Evolutionary conservation across 2,329 filamentous ascomycete genomes (phyloP), one percentile per base, ranked within the genome.

Genomic region (Plenodomus biglobosus): DNA sequence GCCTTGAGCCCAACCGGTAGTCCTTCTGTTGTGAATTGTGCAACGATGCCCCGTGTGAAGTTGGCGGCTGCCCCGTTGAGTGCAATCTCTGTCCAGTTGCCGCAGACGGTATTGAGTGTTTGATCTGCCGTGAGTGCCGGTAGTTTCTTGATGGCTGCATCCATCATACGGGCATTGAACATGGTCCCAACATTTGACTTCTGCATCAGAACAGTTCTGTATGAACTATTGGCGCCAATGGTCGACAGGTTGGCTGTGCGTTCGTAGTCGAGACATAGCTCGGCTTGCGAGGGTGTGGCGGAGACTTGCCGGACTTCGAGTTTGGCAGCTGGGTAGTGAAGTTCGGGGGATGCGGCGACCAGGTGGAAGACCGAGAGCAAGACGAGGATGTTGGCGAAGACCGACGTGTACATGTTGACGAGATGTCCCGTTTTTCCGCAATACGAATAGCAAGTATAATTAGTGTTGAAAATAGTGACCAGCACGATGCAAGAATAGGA

Each of bases 231-330:
- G 44, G 66, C 52, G 49, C 73, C 74, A 52, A 79, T 73, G 50
- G 71, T 73, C 18, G 76, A 77, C 50, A 77, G 70, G 62, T 79
- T 79, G 52, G 77, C 77, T 18, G 74, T 74, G 40, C 59, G 63
- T 48, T 72, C 63, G 61, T 79, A 79, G 59, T 77, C 71, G 42
- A 66, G 51, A 63, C 76, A 79, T 40, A 65, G 50, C 15, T 65
- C 55, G 38, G 53, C 56, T 43, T 56, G 56, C 11, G 63, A 54
- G n/a, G 61, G 55, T 30, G 45, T 53, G 38, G 49, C 53, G 18
- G 59, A 57, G 40, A 57, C 55, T 58, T 70, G 68, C 40, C 68
- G 68, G 32, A 48, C 48, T 41, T 54, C 52, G 34, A 69, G 55
- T 38, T 59, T 53, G 16, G 60, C 53, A 17, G 53, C 50, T 18